These are phyloP conservation scores for Davidsoniella virescens DNA, from an alignment of 2,329 filamentous ascomycete species.

Conservation along the genomic window DNA sequence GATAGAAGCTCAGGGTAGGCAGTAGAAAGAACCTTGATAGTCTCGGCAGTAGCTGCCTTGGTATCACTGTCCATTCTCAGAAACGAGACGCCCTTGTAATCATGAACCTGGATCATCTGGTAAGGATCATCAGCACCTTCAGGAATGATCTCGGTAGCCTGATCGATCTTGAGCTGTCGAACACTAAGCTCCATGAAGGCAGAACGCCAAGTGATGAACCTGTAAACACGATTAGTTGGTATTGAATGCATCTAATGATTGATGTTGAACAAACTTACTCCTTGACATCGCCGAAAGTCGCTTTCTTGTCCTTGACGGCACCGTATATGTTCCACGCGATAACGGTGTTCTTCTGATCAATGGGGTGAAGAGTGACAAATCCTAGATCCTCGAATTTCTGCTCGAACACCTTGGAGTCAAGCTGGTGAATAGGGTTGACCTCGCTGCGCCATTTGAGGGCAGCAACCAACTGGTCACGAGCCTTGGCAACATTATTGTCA, in stretches of 20 bases:
- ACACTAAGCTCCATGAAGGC: slow-evolving; percentile 81
- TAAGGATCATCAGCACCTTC: slow-evolving; percentile 67
- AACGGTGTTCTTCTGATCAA: slow-evolving; percentile 41
- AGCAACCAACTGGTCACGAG: slow-evolving; percentile 60
- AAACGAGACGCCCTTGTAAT: slow-evolving; percentile 81
- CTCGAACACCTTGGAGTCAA: slow-evolving; percentile 47
- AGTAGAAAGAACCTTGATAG: slow-evolving; percentile 63
- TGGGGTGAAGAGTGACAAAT: slow-evolving; percentile 58
- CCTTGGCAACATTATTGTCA: slow-evolving; percentile 54
- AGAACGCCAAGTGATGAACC: slow-evolving; percentile 79
- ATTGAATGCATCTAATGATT: neutral
- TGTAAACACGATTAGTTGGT: slow-evolving; percentile 21
- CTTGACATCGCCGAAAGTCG: slow-evolving; percentile 68
- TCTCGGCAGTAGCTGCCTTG: slow-evolving; percentile 61
- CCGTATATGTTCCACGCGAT: slow-evolving; percentile 93
- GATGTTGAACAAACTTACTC: slow-evolving; percentile 40
- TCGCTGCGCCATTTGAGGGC: slow-evolving; percentile 73
- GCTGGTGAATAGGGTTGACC: slow-evolving; percentile 51
- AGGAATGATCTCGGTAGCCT: slow-evolving; percentile 54
- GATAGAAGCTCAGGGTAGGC: slow-evolving; percentile 75
- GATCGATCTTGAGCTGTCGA: slow-evolving; percentile 51
- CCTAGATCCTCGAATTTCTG: slow-evolving; percentile 65
- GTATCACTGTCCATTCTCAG: slow-evolving; percentile 63
- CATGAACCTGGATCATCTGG: slow-evolving; percentile 83
- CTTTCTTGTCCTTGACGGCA: slow-evolving; percentile 60